Percentiles rank a stretch among this genome's conserved stretches.
phyloP scores from a whole-genome alignment of 495 filamentous ascomycete genomes.

The Tuber aestivum region DNA sequence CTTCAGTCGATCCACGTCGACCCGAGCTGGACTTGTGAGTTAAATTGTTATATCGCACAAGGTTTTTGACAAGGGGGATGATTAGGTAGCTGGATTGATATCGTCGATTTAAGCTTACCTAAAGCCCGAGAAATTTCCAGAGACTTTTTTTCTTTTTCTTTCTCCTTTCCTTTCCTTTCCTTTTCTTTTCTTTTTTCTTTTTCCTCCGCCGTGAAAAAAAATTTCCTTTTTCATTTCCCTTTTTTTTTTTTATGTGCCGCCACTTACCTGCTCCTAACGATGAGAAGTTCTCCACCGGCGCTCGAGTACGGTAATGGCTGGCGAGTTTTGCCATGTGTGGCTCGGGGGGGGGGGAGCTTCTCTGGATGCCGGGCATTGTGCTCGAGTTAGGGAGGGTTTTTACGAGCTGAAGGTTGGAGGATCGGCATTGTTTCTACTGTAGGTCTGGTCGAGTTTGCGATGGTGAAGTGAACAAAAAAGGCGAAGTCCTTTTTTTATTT shows the following conservation, averaged over 20 bases:
- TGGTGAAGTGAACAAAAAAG: not conserved
- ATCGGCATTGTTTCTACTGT: constrained; percentile 1
- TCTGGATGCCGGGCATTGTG: not conserved
- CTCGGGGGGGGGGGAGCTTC: not conserved
- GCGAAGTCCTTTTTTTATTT: not conserved
- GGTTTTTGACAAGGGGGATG: not conserved
- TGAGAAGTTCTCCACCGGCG: not conserved
- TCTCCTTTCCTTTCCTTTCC: not conserved
- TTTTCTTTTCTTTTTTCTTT: not conserved
- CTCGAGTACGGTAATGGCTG: not conserved
- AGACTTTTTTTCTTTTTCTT: not conserved
- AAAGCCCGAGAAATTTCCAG: not conserved
- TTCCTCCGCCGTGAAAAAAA: not conserved
- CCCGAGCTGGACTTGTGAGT: not conserved
- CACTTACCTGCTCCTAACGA: not conserved
- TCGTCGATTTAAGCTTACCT: not conserved
- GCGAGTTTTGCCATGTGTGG: not conserved
- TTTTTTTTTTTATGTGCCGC: constrained; percentile 5
- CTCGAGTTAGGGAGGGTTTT: not conserved
- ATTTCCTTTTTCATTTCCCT: not conserved
- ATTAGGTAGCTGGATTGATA: not conserved
- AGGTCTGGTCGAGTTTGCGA: constrained; percentile 1
- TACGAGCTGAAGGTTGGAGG: constrained; percentile 3
- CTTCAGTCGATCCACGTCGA: constrained; percentile 5
- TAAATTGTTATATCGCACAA: constrained; percentile 5